These are phyloP conservation scores for Umbelopsis sp. DNA, from an alignment of 192 early-diverging fungal genomes.

Conservation along the genomic window DNA sequence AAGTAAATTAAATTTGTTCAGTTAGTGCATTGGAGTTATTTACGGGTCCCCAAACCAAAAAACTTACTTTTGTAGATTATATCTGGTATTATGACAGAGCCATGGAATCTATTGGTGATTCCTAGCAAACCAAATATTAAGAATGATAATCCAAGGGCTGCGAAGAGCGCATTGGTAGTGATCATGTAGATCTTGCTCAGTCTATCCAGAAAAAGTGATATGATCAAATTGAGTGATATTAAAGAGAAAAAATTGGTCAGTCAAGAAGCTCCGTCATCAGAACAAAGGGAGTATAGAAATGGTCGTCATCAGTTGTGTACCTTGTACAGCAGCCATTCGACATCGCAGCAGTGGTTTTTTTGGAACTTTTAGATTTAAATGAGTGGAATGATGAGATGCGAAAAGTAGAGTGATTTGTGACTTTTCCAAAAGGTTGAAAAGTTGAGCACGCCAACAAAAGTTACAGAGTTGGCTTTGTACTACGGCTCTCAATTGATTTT, in stretches of 20 bases:
- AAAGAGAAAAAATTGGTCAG: background rate
- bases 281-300: too few species aligned
- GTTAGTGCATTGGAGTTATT: background rate
- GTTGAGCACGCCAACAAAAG: background rate
- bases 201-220: constrained; percentile 23
- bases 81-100: constrained; percentile 30
- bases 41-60: background rate
- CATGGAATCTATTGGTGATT: constrained; percentile 22
- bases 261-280: too few species aligned
- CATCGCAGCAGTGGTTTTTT: background rate
- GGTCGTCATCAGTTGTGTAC: background rate
- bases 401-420: background rate
- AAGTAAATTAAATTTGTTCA: background rate
- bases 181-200: constrained; percentile 34
- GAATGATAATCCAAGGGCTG: constrained; percentile 28
- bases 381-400: constrained; percentile 10
- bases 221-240: background rate
- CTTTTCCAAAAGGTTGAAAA: background rate
- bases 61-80: constrained; percentile 27
- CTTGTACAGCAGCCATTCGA: constrained; percentile 16
- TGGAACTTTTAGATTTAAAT: background rate
- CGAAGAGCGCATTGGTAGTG: constrained; percentile 31
- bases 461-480: too few species aligned
- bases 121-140: constrained; percentile 33
- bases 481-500: too few species aligned